Percentiles rank a stretch among this genome's conserved stretches.
Conservation (phyloP, 1,284 basidiomycete genomes). For the Grifola frondosa region DNA sequence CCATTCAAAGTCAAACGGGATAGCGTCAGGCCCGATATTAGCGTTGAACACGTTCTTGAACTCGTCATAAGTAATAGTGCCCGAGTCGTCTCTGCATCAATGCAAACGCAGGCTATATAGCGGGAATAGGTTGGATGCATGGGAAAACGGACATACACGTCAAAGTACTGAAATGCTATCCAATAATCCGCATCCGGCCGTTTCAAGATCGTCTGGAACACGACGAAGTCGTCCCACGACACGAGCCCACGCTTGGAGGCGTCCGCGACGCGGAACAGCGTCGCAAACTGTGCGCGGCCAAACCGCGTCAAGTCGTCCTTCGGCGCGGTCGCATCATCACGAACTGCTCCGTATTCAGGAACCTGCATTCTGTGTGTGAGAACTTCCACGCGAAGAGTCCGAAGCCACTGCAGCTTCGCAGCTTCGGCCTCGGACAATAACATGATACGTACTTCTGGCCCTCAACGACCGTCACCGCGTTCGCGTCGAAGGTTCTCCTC, state of each 20-base stretch:
- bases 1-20: conserved; percentile 95
- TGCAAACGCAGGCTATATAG: not conserved
- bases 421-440: not conserved
- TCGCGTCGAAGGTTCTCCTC: conserved; percentile 81
- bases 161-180: conserved; percentile 96
- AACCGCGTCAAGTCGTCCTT: conserved; percentile 82
- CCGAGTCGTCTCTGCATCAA: conserved; percentile 72
- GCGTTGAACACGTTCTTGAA: conserved; percentile 89
- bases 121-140: conserved; percentile 3
- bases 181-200: conserved; percentile 92
- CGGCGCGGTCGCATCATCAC: conserved; percentile 91
- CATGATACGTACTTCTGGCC: conserved; percentile 73
- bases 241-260: conserved; percentile 73
- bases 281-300: conserved; percentile 80
- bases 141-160: conserved; percentile 63
- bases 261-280: conserved; percentile 91
- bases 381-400: not conserved
- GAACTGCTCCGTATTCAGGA: conserved; percentile 81
- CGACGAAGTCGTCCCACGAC: conserved; percentile 92
- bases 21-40: conserved; percentile 76
- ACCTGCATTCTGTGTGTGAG: conserved; percentile 45
- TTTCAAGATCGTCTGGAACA: conserved; percentile 89
- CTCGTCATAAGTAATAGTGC: conserved; percentile 88
- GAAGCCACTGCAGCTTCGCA: not conserved
- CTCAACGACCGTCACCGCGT: conserved; percentile 68